Percentiles rank a stretch among this genome's conserved stretches.
phyloP scores from a whole-genome alignment of 2,329 filamentous ascomycete genomes.

The Trichoderma harzianum region DNA sequence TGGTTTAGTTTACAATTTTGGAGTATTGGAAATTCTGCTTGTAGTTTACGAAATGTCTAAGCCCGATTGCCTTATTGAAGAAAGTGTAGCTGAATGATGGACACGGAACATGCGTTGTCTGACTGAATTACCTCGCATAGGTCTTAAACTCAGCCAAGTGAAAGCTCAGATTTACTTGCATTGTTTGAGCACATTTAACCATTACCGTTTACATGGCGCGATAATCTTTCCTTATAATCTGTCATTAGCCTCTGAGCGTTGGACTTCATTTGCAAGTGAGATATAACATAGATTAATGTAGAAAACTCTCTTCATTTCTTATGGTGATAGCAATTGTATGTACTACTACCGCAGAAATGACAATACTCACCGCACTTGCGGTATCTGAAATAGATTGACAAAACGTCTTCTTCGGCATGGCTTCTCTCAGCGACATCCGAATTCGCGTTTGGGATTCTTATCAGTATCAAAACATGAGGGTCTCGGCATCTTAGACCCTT shows the following conservation, averaged over 20 bases:
- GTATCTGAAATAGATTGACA: not conserved
- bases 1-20: accelerated
- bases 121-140: too few species aligned
- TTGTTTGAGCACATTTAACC: too few species aligned
- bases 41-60: not conserved
- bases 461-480: not conserved
- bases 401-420: not conserved
- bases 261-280: not conserved
- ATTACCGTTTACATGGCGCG: not conserved
- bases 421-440: not conserved
- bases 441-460: not conserved
- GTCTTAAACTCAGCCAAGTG: not conserved
- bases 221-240: accelerated
- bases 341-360: too few species aligned
- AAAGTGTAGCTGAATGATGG: not conserved
- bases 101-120: too few species aligned
- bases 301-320: not conserved
- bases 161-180: too few species aligned
- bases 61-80: not conserved
- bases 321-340: not conserved
- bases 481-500: too few species aligned
- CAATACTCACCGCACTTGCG: not conserved
- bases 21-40: not conserved
- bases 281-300: not conserved
- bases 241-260: not conserved